These are phyloP conservation scores for Phyllostachys edulis DNA, from an alignment of 176 grass and related monocot species.

Conservation along the genomic window DNA sequence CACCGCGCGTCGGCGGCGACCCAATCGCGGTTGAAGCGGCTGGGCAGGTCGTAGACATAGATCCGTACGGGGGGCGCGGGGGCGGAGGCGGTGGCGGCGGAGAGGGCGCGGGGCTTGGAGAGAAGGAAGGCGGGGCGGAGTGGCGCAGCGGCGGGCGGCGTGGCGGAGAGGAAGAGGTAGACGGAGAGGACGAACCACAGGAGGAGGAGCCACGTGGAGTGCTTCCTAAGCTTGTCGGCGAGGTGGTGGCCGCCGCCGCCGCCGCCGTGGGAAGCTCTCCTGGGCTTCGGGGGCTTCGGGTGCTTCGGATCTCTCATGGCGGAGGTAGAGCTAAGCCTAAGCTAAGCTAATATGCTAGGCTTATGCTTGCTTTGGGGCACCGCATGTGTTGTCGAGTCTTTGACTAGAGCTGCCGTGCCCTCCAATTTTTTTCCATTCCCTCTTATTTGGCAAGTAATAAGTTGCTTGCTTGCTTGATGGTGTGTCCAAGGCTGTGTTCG, in stretches of 20 bases:
- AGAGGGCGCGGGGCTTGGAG: conserved; percentile 36
- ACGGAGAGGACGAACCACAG: conserved; percentile 61
- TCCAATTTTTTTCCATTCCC: no score
- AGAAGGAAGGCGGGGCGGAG: conserved; percentile 34
- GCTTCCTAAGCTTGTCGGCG: conserved; percentile 48
- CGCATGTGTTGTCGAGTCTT: no score
- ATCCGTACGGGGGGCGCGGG: conserved; percentile 43
- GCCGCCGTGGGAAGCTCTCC: conserved; percentile 12
- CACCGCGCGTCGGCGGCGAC: conserved; percentile 50
- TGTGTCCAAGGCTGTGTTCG: no score
- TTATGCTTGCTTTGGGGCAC: no score
- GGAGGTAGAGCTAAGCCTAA: no score
- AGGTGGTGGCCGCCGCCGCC: not conserved
- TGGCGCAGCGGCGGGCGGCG: conserved; percentile 35
- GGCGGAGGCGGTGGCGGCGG: not conserved
- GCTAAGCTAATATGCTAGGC: no score
- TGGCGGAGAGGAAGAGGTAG: conserved; percentile 41
- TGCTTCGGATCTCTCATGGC: conserved; percentile 44
- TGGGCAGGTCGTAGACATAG: conserved; percentile 79
- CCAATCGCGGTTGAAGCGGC: conserved; percentile 72
- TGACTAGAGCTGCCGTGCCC: no score
- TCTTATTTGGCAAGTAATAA: no score
- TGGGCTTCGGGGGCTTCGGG: not conserved
- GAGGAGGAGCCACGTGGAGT: conserved; percentile 47
- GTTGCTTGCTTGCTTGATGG: no score